Evolutionary conservation across 768 basidiomycete species (phyloP).

Genomic region (Panus rudis): DNA sequence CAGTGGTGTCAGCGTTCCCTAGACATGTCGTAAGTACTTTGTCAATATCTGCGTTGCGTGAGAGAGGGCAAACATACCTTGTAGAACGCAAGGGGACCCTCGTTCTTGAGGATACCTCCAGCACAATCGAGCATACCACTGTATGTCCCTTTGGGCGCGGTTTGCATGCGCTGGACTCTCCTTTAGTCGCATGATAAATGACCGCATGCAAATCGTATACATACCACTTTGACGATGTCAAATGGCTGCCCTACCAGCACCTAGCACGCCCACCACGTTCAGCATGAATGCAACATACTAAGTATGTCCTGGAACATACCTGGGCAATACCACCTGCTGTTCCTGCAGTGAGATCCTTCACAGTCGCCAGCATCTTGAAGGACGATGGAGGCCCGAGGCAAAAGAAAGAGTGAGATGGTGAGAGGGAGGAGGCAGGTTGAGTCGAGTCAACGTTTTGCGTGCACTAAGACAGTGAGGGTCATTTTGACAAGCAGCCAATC

Average conservation of each 20-base stretch:
- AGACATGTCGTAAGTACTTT: neutral
- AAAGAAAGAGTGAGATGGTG: slow-evolving; percentile 7
- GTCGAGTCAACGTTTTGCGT: too few species aligned
- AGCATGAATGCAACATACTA: slow-evolving; percentile 3
- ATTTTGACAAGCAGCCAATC: slow-evolving; percentile 17
- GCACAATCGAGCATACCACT: slow-evolving; percentile 84
- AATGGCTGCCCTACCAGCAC: slow-evolving; percentile 92
- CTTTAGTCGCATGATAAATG: neutral
- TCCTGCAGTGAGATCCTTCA: slow-evolving; percentile 84
- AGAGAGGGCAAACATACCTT: slow-evolving; percentile 47
- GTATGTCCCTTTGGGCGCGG: slow-evolving; percentile 84
- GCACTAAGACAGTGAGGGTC: too few species aligned
- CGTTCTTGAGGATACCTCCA: slow-evolving; percentile 81
- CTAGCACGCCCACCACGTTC: slow-evolving; percentile 27
- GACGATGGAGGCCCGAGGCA: neutral
- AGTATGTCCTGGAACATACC: slow-evolving; percentile 31
- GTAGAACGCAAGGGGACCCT: slow-evolving; percentile 92
- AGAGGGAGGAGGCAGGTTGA: slow-evolving; percentile 5
- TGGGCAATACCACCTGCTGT: slow-evolving; percentile 90
- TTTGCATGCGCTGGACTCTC: slow-evolving; percentile 78
- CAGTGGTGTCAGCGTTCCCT: slow-evolving; percentile 89
- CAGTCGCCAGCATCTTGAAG: slow-evolving; percentile 46
- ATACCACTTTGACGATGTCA: slow-evolving; percentile 96
- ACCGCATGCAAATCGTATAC: slow-evolving; percentile 13
- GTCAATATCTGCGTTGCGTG: neutral